Conservation (phyloP, 2,329 filamentous ascomycete genomes). For the Botrytis fragariae region DNA sequence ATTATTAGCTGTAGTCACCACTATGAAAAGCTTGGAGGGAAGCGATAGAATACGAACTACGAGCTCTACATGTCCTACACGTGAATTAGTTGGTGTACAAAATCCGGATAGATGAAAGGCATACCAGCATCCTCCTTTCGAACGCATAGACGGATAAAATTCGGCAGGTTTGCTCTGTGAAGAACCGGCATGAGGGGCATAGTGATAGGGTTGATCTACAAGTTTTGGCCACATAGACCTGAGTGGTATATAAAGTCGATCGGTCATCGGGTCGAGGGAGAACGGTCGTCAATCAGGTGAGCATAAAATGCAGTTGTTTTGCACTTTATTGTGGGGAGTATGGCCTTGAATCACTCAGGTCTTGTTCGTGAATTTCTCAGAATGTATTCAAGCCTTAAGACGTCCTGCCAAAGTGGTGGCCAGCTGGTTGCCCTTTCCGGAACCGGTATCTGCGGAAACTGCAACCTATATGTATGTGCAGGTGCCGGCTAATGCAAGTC, state of each 20-base stretch:
- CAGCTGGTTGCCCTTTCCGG: neutral
- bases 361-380: neutral
- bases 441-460: neutral
- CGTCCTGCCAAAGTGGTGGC: neutral
- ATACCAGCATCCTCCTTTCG: constrained; percentile 12
- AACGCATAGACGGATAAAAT: neutral
- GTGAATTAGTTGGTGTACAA: neutral
- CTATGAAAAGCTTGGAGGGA: neutral
- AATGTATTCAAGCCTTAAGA: neutral
- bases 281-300: neutral
- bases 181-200: neutral
- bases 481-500: neutral
- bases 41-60: constrained; percentile 7
- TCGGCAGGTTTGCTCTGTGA: neutral
- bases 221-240: neutral
- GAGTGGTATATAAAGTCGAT: neutral
- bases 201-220: neutral
- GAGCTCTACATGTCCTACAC: constrained; percentile 15
- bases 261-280: neutral
- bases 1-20: neutral
- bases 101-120: neutral
- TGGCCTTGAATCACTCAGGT: neutral
- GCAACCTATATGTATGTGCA: neutral
- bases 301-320: neutral
- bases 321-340: neutral